Evolutionary conservation across 169 alveolate genomes (phyloP).

Genomic region (Plasmodium knowlesi): DNA sequence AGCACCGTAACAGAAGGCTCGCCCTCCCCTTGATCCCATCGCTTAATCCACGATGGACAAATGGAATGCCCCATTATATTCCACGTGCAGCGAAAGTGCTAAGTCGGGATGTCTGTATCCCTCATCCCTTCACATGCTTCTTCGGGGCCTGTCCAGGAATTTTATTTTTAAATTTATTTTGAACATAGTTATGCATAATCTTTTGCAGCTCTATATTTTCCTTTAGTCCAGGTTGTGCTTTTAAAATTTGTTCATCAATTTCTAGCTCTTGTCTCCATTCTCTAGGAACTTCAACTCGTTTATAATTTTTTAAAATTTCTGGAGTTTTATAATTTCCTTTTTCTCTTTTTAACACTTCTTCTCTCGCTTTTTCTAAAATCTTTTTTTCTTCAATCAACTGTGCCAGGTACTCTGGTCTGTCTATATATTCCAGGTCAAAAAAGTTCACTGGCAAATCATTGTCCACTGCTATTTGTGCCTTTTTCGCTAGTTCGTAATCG

Average conservation of each 20-base stretch:
- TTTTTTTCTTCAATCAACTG: slow-evolving; percentile 57
- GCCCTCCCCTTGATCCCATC: too few species aligned
- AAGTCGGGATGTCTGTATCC: background rate
- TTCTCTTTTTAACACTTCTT: slow-evolving; percentile 63
- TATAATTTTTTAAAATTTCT: slow-evolving; percentile 67
- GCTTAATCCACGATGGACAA: too few species aligned
- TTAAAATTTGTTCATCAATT: slow-evolving; percentile 68
- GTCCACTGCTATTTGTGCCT: slow-evolving; percentile 88
- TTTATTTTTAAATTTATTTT: slow-evolving; percentile 65
- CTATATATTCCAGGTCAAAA: slow-evolving; percentile 84
- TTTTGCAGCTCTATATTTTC: slow-evolving; percentile 73
- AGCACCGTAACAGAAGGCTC: background rate
- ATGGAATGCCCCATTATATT: background rate
- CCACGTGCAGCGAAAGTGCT: background rate
- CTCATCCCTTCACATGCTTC: slow-evolving; percentile 33
- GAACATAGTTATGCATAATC: slow-evolving; percentile 71
- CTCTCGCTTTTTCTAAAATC: slow-evolving; percentile 72
- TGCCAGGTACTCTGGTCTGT: slow-evolving; percentile 75
- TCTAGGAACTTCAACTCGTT: slow-evolving; percentile 75
- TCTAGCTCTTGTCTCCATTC: slow-evolving; percentile 75
- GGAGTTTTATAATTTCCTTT: slow-evolving; percentile 69
- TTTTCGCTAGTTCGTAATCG: slow-evolving; percentile 85
- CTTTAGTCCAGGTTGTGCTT: slow-evolving; percentile 73
- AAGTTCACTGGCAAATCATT: slow-evolving; percentile 83
- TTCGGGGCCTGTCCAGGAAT: background rate